Evolutionary conservation across 805 yeast species (phyloP), one percentile per base, ranked within the genome.

Genomic region (Metschnikowia matae): DNA sequence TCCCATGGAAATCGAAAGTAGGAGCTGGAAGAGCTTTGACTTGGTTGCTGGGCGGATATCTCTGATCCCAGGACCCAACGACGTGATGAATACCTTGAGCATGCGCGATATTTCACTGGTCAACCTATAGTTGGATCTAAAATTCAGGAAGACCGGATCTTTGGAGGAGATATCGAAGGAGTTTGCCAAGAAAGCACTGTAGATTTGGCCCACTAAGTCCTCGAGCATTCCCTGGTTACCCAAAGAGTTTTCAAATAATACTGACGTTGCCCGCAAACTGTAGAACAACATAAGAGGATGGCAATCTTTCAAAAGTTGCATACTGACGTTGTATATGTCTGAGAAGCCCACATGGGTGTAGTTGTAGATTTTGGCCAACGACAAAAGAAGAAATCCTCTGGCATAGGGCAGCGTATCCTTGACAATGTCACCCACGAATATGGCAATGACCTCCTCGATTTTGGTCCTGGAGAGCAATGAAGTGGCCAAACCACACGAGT

Each of bases 261-360:
- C 67, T 2, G 79, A 66, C 40, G 86, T 62, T 0, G 94, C 79
- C 43, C 78, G 78, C 57, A 90, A 63, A 0, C 92, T 75, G 76
- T 90, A 85, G 48, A 80, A 77, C 62, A 88, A 91, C 15, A 94
- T 90, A 1, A 81, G 70, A 0, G 97, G 96, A 62, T 91, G 92
- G 0, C 96, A 91, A 65, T 92, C 98, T 18, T 69, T 69, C 3
- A 84, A 64, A 29, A 92, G 71, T 14, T 87, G 83, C 36, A 77
- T 65, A 2, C 83, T 61, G 4, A 89, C 81, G 34, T 82, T 82
- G 50, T 77, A 71, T 3, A 85, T 77, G 3, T 78, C 71, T 31
- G 48, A 56, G 44, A 67, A 69, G 1, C 71, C 72, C 17, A 51
- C 20, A n/a, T 62, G 65, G 3, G 68, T 61, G 40, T 58, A 44